Base-by-base conservation (phyloP, 345 rosid genomes). In the Hibiscus mutabilis region DNA sequence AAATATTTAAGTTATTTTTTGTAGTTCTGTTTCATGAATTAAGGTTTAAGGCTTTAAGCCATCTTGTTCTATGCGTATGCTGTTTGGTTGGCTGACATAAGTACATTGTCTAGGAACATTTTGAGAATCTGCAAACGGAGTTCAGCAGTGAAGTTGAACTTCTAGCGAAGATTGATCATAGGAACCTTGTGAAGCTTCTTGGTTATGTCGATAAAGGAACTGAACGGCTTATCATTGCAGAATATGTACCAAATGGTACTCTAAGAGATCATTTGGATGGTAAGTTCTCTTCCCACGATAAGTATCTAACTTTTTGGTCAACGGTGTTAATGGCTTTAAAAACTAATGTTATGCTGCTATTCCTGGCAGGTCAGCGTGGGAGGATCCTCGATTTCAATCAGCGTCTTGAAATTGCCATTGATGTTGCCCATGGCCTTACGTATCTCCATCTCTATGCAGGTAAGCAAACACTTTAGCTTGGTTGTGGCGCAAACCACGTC, bases 211-310 rank as follows among this genome's bases (percentile, higher is more conserved):
- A 92, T 76, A 80, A 82, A 80, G 96, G 96, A 79, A 77, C 86
- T 46, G 99, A 95, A 71, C 88, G 96, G 73, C 98, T 95, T 77
- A 86, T 95, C 72, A 92, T 95, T 67, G 90, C 97, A 1, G 99
- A 95, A 81, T 92, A 80, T 74, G 90, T 95, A 47, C 84, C 90
- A 47, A 95, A 95, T 76, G 99, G 99, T 42, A 92, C 97, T 77
- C 92, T 95, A 53, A 84, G 99, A 75, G 97, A 90, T 56, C 97
- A 90, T 80, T 84, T 95, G 84, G 97, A 95, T 82, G 97, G 99
- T 95, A 82, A 85, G 89, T 60, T 66, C 40, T 63, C 56, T 44
- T 37, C 18, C 66, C n/a, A 15, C 13, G 7, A 42, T 27, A 44
- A 59, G 5, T 56, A 18, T 29, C 33, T 13, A 69, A 11, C 3